Conservation (phyloP, 352 stramenopile species). For the Phytopythium vexans region DNA sequence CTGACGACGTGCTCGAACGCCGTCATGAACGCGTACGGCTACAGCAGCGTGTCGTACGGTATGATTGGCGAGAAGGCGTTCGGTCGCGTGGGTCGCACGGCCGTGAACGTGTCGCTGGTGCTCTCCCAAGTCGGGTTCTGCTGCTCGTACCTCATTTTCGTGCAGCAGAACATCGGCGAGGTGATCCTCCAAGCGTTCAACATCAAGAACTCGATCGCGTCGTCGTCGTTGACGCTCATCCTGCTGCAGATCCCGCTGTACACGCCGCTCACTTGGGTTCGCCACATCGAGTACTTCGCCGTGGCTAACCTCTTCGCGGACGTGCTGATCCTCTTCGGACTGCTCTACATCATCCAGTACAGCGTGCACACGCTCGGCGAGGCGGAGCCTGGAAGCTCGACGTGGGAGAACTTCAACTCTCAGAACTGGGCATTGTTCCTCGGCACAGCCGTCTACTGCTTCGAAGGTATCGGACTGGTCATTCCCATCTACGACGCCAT, state of each 20-base stretch:
- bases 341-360: conserved; percentile 59
- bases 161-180: conserved; percentile 65
- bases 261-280: conserved; percentile 65
- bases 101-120: conserved; percentile 67
- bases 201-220: conserved; percentile 34
- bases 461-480: conserved; percentile 72
- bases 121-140: conserved; percentile 71
- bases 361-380: conserved; percentile 41
- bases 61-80: conserved; percentile 53
- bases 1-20: conserved; percentile 50
- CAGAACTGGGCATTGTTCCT: conserved; percentile 60
- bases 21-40: conserved; percentile 18
- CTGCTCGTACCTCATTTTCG: conserved; percentile 76
- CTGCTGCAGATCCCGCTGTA: conserved; percentile 65
- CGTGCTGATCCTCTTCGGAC: conserved; percentile 51
- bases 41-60: conserved; percentile 49
- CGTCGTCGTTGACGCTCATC: conserved; percentile 52
- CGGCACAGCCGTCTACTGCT: conserved; percentile 65
- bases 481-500: conserved; percentile 69
- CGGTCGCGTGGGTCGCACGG: conserved; percentile 38
- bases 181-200: conserved; percentile 52
- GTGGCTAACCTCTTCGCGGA: conserved; percentile 66
- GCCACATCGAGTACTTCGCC: conserved; percentile 73
- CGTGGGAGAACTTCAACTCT: conserved; percentile 66
- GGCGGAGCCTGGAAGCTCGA: conserved; percentile 18